phyloP scores from a whole-genome alignment of 1,139 yeast genomes.

The Geotrichum armillariae region DNA sequence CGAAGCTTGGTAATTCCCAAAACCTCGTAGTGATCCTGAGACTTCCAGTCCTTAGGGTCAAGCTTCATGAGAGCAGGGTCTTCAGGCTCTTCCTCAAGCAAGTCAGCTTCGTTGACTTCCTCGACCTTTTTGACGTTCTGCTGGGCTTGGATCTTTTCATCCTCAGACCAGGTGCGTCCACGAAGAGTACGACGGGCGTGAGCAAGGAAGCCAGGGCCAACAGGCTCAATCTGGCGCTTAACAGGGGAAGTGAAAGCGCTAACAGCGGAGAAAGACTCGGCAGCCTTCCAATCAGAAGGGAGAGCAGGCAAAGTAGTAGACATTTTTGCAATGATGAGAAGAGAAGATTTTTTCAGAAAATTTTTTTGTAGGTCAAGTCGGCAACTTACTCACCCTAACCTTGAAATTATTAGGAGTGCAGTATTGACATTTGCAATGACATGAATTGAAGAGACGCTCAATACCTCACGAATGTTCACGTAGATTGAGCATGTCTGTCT shows the following conservation, averaged over 20 bases:
- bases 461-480: no score
- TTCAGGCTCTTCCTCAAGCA: constrained; percentile 73
- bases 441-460: no score
- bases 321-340: not conserved
- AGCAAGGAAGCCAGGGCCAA: constrained; percentile 92
- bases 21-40: constrained; percentile 94
- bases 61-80: constrained; percentile 69
- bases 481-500: no score
- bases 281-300: constrained; percentile 35
- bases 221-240: constrained; percentile 93
- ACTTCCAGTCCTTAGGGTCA: constrained; percentile 98
- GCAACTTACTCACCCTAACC: no score
- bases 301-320: constrained; percentile 30
- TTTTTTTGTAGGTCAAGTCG: no score
- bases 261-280: constrained; percentile 36
- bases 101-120: constrained; percentile 69
- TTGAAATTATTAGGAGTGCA: no score
- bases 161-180: constrained; percentile 99
- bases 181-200: constrained; percentile 95
- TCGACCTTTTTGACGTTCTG: constrained; percentile 77
- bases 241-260: constrained; percentile 57
- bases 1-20: constrained; percentile 91
- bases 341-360: not conserved
- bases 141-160: constrained; percentile 90
- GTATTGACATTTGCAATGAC: no score